These are phyloP conservation scores for Exserohilum rostratum DNA, from an alignment of 2,329 filamentous ascomycete genomes.

Conservation along the genomic window DNA sequence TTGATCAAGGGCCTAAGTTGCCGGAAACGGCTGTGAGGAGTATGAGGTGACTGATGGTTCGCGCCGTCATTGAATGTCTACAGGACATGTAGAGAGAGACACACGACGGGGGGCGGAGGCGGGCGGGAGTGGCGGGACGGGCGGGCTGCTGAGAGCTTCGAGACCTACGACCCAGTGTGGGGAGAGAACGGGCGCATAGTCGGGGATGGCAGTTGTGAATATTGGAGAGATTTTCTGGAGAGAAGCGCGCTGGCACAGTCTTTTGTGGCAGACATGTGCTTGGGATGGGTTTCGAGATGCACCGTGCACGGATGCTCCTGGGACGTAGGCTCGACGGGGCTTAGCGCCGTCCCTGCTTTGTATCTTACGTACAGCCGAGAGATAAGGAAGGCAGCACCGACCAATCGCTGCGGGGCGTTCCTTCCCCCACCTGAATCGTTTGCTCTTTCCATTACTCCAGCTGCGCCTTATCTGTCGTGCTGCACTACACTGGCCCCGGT, in stretches of 20 bases:
- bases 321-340: slow-evolving; percentile 11
- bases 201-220: slow-evolving; percentile 22
- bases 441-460: slow-evolving; percentile 17
- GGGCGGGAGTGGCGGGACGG: slow-evolving; percentile 23
- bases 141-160: slow-evolving; percentile 15
- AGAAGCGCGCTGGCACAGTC: slow-evolving; percentile 36
- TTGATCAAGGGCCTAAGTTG: slow-evolving; percentile 44
- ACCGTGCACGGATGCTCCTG: slow-evolving; percentile 11
- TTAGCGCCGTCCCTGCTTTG: slow-evolving; percentile 17
- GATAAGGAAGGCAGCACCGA: slow-evolving; percentile 34
- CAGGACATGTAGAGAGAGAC: slow-evolving; percentile 13
- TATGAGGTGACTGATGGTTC: slow-evolving; percentile 51
- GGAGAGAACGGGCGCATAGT: slow-evolving; percentile 29
- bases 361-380: slow-evolving; percentile 21
- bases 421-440: slow-evolving; percentile 30
- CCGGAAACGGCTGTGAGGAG: slow-evolving; percentile 49
- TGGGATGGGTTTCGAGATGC: slow-evolving; percentile 23
- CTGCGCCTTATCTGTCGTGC: slow-evolving; percentile 25
- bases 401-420: slow-evolving; percentile 29
- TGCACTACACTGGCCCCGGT: slow-evolving; percentile 9
- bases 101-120: too few relatives aligned
- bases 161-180: slow-evolving; percentile 33
- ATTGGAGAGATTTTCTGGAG: slow-evolving; percentile 16
- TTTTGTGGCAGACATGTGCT: slow-evolving; percentile 44
- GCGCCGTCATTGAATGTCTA: slow-evolving; percentile 51